Percentiles rank a stretch among this genome's conserved stretches.
These are phyloP conservation scores for Exophiala sp. DNA, from an alignment of 2,329 filamentous ascomycete genomes.

Conservation along the genomic window DNA sequence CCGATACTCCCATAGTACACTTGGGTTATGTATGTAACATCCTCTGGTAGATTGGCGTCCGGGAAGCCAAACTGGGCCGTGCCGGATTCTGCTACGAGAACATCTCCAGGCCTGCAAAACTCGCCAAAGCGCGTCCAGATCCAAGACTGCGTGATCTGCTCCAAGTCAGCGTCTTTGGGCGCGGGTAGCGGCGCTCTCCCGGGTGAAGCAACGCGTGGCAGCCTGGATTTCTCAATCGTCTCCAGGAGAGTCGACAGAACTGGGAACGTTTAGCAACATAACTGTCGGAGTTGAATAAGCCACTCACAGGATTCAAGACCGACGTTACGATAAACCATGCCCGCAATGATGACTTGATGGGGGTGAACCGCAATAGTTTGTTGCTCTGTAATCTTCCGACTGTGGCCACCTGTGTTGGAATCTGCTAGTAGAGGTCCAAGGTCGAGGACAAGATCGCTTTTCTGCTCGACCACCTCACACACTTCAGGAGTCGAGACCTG, in stretches of 20 bases:
- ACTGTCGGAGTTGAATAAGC: background rate
- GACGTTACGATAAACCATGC: background rate
- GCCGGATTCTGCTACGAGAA: conserved; percentile 25
- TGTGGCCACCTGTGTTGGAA: conserved; percentile 40
- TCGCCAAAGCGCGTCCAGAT: background rate
- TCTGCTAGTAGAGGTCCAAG: conserved; percentile 46
- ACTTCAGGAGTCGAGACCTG: background rate
- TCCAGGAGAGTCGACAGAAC: background rate
- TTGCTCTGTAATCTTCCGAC: background rate
- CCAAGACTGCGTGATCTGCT: background rate
- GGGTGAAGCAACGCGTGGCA: background rate
- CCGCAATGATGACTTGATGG: background rate
- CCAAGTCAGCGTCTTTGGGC: background rate
- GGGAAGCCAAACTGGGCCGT: conserved; percentile 26
- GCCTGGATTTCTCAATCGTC: background rate
- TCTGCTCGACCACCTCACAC: background rate
- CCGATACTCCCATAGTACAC: conserved; percentile 27
- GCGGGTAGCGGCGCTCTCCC: background rate
- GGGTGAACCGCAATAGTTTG: background rate
- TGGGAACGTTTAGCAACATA: background rate
- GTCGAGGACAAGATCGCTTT: conserved; percentile 42
- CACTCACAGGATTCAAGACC: background rate
- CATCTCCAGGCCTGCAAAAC: conserved; percentile 10
- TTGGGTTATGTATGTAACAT: conserved; percentile 20
- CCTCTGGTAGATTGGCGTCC: conserved; percentile 18